Evolutionary conservation across 2,329 filamentous ascomycete species (phyloP), one percentile per base, ranked within the genome.

Genomic region (Fusarium multiceps): DNA sequence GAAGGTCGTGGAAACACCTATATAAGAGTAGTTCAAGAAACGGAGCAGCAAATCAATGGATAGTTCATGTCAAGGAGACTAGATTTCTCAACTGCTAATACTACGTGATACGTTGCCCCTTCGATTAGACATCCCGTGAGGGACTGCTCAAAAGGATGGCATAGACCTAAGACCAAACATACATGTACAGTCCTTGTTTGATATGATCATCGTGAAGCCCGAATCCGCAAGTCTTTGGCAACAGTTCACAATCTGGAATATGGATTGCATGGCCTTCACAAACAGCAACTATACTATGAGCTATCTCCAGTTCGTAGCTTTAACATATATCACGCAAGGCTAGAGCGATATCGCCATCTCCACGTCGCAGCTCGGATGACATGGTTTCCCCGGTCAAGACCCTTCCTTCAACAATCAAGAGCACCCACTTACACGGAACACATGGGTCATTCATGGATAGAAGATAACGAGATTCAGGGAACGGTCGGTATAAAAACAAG

Each of bases 371-470:
- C 32, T 30, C 53, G 18, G 47, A 63, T 63, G 46, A 40, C 58
- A 72, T 70, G 71, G 68, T 72, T 67, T 72, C 58, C 68, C 71
- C 57, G 50, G 71, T 55, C 25, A 34, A 50, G 20, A 46, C 30
- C 66, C 59, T 66, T 56, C 42, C 42, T 30, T 28, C 34, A 37
- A 37, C 34, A 40, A 25, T 37, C 42, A 65, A 70, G 53, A 49
- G 56, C 62, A 69, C 68, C 59, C 54, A 58, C 56, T 57, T 41
- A 25, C 45, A 27, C 37, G 55, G 27, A 58, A 67, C 25, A 53
- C 43, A 40, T 59, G 34, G 30, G 55, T 50, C 23, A 45, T 56
- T 59, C 55, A 55, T 43, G 28, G 20, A 43, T 46, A 59, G n/a
- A 34, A 45, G 18, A 49, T 40, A 49, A 51, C 55, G 55, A 46